These are phyloP conservation scores for Naegleria gruberi DNA, from an alignment of 208 protist genomes.

Conservation along the genomic window DNA sequence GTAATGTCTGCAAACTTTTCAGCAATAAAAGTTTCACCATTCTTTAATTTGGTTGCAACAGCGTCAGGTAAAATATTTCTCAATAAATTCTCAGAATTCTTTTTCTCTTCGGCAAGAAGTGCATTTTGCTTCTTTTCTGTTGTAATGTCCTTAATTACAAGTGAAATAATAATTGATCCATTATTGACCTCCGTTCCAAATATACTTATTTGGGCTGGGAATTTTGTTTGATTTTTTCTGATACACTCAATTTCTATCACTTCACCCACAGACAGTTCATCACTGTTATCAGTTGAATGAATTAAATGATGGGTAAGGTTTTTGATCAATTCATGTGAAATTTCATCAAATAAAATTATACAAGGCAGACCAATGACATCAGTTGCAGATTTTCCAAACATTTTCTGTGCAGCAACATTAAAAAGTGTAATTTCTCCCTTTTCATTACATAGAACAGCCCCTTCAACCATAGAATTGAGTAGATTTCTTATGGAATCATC, in stretches of 20 bases:
- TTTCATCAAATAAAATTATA: background rate
- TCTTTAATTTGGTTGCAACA: background rate
- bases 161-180: background rate
- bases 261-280: background rate
- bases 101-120: background rate
- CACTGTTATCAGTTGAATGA: background rate
- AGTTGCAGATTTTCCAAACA: background rate
- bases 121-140: background rate
- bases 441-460: background rate
- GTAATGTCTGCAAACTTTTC: constrained; percentile 21
- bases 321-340: background rate
- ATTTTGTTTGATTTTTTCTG: background rate
- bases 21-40: constrained; percentile 18
- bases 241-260: background rate
- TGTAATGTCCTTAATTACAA: background rate
- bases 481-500: background rate
- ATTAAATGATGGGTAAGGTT: background rate
- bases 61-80: constrained; percentile 22
- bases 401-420: background rate
- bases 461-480: background rate
- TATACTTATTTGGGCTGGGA: background rate
- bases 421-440: background rate
- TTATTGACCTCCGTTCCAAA: background rate
- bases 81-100: constrained; percentile 23
- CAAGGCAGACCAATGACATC: background rate